Evolutionary conservation across 208 protist genomes (phyloP), one percentile per base, ranked within the genome.

Genomic region (Sergeia podlipaevii): DNA sequence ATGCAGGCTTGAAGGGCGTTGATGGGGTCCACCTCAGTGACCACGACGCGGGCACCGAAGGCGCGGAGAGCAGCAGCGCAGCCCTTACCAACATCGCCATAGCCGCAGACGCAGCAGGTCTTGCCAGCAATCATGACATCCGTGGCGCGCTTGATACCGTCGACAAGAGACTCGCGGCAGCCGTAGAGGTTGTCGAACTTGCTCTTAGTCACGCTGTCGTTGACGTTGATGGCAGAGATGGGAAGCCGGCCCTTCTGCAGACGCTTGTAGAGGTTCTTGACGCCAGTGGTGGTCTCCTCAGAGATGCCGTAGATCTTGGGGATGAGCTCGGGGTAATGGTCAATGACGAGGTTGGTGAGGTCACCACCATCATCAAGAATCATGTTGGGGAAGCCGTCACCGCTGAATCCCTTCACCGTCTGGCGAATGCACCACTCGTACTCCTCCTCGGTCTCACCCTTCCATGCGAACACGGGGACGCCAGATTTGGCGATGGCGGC

Each of bases 131-230:
- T 93, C 98, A 99, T 99, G 43, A 99, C 98, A 77, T 99, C 98
- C 26, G 98, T 99, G 55, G 98, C 98, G 70, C 98, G 97, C 83
- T 99, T 99, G 80, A 99, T 98, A 71, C 98, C 98, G 74, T 99
- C 98, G 27, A 99, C 81, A 8, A 99, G 93, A n/a, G 98, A 99
- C 80, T 99, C 96, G 61, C 97, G 89, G 84, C 96, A 98, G 75
- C 97, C 97, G 85, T 99, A 99, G 29, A 99, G 67, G 92, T 99
- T 99, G 84, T 99, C 98, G 69, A 99, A 99, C 88, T 99, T 99
- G 71, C 91, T 98, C 91, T 99, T 99, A 54, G 98, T 99, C 30
- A 99, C 98, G 61, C 91, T 98, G 85, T 99, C 97, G 89, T 99
- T 99, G 37, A 99, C 98, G 86, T 99, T 99, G 85, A 99, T 99